phyloP scores from a whole-genome alignment of 306 rosid genomes.

The Ammopiptanthus mongolicus region DNA sequence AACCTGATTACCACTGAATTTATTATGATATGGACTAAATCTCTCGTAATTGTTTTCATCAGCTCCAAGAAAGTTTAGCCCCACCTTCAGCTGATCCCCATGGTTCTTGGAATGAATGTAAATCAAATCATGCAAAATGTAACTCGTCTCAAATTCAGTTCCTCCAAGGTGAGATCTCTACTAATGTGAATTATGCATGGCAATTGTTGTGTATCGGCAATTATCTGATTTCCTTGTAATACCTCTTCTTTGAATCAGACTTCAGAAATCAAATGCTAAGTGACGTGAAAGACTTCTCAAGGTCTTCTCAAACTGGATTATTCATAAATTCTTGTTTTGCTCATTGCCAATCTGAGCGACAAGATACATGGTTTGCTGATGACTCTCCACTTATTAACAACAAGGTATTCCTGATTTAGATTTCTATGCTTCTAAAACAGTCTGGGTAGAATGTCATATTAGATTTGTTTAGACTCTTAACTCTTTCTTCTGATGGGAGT shows the following conservation, averaged over 20 bases:
- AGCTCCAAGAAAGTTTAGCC: slow-evolving; percentile 77
- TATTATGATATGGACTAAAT: slow-evolving; percentile 11
- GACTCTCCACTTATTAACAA: slow-evolving; percentile 63
- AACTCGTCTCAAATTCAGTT: slow-evolving; percentile 76
- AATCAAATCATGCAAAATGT: slow-evolving; percentile 56
- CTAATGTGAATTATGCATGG: neutral
- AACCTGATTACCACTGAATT: neutral
- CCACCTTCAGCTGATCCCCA: slow-evolving; percentile 78
- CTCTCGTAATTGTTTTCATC: slow-evolving; percentile 20
- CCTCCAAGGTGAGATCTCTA: slow-evolving; percentile 57
- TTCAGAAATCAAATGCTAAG: slow-evolving; percentile 74
- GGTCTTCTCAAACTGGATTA: slow-evolving; percentile 48
- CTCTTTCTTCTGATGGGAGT: neutral
- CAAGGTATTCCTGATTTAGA: slow-evolving; percentile 40
- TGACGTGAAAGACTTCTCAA: slow-evolving; percentile 48
- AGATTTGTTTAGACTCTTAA: neutral
- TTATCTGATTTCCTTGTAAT: slow-evolving; percentile 5
- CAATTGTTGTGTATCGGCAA: neutral
- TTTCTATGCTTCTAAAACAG: slow-evolving; percentile 10
- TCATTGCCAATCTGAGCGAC: slow-evolving; percentile 94
- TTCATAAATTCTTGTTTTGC: slow-evolving; percentile 94
- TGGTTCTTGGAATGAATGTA: slow-evolving; percentile 70
- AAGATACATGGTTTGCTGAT: slow-evolving; percentile 92
- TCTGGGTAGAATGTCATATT: neutral
- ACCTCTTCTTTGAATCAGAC: slow-evolving; percentile 42